phyloP scores from a whole-genome alignment of 202 grass and related monocot species.

The Bolboschoenoplectus hybrid region DNA sequence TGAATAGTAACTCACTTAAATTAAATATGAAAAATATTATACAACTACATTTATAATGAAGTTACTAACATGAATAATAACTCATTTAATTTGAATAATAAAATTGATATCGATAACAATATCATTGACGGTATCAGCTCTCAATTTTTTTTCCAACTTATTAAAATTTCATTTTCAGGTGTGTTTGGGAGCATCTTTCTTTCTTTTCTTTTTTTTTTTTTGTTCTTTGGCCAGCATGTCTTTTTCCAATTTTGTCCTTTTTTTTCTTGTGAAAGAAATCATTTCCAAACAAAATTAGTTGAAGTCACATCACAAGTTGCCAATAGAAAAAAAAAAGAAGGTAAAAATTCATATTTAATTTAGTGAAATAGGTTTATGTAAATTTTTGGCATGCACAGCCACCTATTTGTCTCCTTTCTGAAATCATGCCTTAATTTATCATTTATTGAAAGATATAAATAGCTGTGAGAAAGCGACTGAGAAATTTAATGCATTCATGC shows the following conservation, averaged over 20 bases:
- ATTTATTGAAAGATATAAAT: slow-evolving; percentile 8
- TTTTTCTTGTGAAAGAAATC: too few species aligned
- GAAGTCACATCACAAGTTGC: too few species aligned
- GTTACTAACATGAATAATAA: too few species aligned
- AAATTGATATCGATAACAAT: too few species aligned
- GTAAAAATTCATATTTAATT: not conserved
- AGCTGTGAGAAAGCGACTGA: slow-evolving; percentile 31
- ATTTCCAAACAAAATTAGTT: too few species aligned
- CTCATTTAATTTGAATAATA: too few species aligned
- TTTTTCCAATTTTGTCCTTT: too few species aligned
- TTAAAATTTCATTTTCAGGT: not conserved
- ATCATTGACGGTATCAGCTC: too few species aligned
- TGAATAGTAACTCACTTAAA: too few species aligned
- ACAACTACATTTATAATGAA: too few species aligned
- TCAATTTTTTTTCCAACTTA: not conserved
- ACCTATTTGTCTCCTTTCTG: not conserved
- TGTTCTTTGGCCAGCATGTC: too few species aligned
- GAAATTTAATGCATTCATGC: slow-evolving; percentile 16
- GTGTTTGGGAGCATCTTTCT: not conserved
- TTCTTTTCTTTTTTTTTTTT: not conserved
- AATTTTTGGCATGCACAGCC: not conserved
- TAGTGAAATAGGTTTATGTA: not conserved
- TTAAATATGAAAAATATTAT: too few species aligned
- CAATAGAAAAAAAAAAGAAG: not conserved
- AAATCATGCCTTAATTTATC: not conserved